phyloP scores from a whole-genome alignment of 2,329 filamentous ascomycete species.

The Eutypella sp. region DNA sequence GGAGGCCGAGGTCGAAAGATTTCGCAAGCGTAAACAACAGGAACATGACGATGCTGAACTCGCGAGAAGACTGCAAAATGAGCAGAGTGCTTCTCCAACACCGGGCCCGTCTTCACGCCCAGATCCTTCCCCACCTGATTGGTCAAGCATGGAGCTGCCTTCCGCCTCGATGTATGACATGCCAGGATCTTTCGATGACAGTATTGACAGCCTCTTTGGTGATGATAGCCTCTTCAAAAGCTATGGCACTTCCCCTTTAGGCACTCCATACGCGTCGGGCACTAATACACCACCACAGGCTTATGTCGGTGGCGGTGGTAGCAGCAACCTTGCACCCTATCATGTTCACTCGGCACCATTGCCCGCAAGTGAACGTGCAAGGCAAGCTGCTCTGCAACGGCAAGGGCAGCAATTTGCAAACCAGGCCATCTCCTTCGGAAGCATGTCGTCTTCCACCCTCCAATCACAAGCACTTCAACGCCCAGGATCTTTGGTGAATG shows the following conservation, averaged over 20 bases:
- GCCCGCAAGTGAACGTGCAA: background rate
- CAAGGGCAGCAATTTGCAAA: background rate
- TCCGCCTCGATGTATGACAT: background rate
- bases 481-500: conserved; percentile 3
- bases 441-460: background rate
- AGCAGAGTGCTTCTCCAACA: conserved; percentile 5
- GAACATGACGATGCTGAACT: conserved; percentile 27
- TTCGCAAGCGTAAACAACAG: conserved; percentile 31
- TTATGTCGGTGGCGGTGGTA: background rate
- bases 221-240: background rate
- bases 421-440: background rate
- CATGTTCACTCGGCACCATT: background rate
- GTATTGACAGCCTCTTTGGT: background rate
- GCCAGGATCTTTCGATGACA: background rate
- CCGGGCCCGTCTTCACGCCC: background rate
- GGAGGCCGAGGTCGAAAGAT: conserved; percentile 33
- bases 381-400: background rate
- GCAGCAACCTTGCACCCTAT: too few species aligned
- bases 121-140: too few species aligned
- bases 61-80: conserved; percentile 13
- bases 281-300: background rate
- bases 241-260: background rate
- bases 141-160: too few species aligned
- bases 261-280: background rate
- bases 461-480: background rate